A percentile compares a stretch with the other conserved stretches of the same genome.
Evolutionary conservation across 2,329 filamentous ascomycete species (phyloP).

Genomic region (Phyllosticta ampelicida): DNA sequence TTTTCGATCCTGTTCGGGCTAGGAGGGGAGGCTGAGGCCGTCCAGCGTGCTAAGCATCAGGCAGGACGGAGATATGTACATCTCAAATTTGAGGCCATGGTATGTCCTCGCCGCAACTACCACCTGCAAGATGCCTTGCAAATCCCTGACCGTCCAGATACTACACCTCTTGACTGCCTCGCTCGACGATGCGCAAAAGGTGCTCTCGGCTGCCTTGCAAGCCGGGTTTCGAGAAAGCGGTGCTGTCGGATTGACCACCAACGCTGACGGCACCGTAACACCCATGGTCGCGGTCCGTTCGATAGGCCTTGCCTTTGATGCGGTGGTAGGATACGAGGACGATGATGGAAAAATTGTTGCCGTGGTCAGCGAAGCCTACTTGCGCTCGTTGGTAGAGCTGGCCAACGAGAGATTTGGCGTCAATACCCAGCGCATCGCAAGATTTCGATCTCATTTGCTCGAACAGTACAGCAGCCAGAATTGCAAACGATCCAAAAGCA

Average conservation of each 20-base stretch:
- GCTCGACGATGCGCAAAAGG: conserved; percentile 58
- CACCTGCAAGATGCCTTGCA: neutral
- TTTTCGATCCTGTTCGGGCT: conserved; percentile 32
- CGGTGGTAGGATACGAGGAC: conserved; percentile 54
- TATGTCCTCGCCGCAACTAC: conserved; percentile 34
- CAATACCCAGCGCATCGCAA: conserved; percentile 55
- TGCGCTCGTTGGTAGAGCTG: conserved; percentile 55
- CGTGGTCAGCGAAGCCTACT: conserved; percentile 54
- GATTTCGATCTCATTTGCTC: conserved; percentile 48
- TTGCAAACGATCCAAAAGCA: conserved; percentile 14
- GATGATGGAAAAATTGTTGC: conserved; percentile 29
- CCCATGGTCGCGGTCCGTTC: conserved; percentile 81
- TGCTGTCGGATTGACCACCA: conserved; percentile 52
- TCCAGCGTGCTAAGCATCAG: conserved; percentile 6
- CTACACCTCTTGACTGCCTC: conserved; percentile 77
- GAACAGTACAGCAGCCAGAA: conserved; percentile 8
- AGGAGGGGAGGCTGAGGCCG: conserved; percentile 2
- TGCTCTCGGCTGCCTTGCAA: conserved; percentile 64
- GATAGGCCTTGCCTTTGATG: conserved; percentile 71
- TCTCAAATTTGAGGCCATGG: conserved; percentile 94
- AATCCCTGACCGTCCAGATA: conserved; percentile 47
- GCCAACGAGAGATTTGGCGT: conserved; percentile 64
- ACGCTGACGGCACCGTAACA: conserved; percentile 33
- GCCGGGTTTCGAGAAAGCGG: conserved; percentile 88
- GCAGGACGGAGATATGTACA: conserved; percentile 48